Evolutionary conservation across 345 rosid genomes (phyloP).

Genomic region (Pelargonium nanum): DNA sequence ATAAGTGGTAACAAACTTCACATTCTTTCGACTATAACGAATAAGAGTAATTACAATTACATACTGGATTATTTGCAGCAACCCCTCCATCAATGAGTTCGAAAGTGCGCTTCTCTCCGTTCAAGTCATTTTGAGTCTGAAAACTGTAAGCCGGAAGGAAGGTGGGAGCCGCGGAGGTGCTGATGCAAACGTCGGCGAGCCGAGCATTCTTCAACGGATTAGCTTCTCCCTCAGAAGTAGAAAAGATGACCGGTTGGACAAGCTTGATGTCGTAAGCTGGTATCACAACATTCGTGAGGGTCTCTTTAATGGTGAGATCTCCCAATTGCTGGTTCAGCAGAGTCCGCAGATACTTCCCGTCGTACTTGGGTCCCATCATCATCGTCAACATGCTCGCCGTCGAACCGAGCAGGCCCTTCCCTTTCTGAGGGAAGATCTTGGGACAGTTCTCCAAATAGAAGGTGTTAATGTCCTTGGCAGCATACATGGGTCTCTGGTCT

Average conservation of each 20-base stretch:
- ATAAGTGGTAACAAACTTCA: no score
- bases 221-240: not conserved
- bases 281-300: conserved; percentile 2
- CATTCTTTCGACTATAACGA: no score
- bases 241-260: conserved; percentile 2
- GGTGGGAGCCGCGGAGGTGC: conserved; percentile 55
- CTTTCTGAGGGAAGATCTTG: conserved; percentile 9
- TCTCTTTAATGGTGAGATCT: not conserved
- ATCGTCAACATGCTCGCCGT: not conserved
- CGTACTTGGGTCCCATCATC: not conserved
- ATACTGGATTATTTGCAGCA: conserved; percentile 49
- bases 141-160: conserved; percentile 39
- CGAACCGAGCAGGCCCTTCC: not conserved
- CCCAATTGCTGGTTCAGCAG: not conserved
- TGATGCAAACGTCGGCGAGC: conserved; percentile 41
- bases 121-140: conserved; percentile 12
- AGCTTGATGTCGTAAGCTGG: conserved; percentile 6
- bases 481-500: conserved; percentile 1
- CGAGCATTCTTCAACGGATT: not conserved
- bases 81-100: conserved; percentile 40
- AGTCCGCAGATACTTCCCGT: not conserved
- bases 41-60: no score
- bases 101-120: conserved; percentile 23
- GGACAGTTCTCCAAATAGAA: conserved; percentile 10
- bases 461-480: conserved; percentile 9